A percentile compares a stretch with the other conserved stretches of the same genome.
These are phyloP conservation scores for Monilinia fructicola DNA, from an alignment of 2,329 filamentous ascomycete species.

Conservation along the genomic window DNA sequence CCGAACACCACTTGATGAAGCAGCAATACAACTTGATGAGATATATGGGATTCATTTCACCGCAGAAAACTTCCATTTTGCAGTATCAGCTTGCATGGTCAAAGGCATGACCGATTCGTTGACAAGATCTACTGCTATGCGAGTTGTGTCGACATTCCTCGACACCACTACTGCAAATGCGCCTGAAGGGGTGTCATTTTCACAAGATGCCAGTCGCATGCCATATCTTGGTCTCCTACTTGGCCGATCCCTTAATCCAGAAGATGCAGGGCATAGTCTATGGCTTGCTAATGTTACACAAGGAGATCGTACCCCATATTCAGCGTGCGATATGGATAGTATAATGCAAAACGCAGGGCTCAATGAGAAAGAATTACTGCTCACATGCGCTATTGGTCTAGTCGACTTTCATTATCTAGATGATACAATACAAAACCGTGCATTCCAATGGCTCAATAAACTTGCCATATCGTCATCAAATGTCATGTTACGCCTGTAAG, in stretches of 20 bases:
- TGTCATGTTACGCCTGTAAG: constrained; percentile 60
- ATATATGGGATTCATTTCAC: constrained; percentile 66
- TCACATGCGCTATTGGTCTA: constrained; percentile 62
- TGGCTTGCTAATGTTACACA: constrained; percentile 50
- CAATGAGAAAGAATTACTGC: constrained; percentile 60
- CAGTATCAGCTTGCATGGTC: constrained; percentile 62
- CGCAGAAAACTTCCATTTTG: constrained; percentile 64
- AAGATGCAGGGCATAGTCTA: constrained; percentile 62
- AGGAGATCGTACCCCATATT: constrained; percentile 40
- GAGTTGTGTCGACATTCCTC: constrained; percentile 62
- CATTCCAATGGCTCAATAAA: constrained; percentile 58
- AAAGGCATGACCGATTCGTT: constrained; percentile 63
- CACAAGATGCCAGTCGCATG: constrained; percentile 38
- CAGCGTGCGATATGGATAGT: constrained; percentile 44
- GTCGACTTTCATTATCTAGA: constrained; percentile 67
- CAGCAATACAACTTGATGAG: constrained; percentile 60
- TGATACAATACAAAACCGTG: constrained; percentile 59
- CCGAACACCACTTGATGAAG: constrained; percentile 59
- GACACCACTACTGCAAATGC: constrained; percentile 48
- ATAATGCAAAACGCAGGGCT: constrained; percentile 48
- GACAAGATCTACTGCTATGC: constrained; percentile 58
- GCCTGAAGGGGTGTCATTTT: constrained; percentile 32
- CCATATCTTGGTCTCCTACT: constrained; percentile 63
- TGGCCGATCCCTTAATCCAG: constrained; percentile 53
- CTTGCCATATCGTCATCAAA: constrained; percentile 55